A percentile compares a stretch with the other conserved stretches of the same genome.
These are phyloP conservation scores for Ophiocordyceps camponoti-floridani DNA, from an alignment of 2,329 filamentous ascomycete genomes.

Conservation along the genomic window DNA sequence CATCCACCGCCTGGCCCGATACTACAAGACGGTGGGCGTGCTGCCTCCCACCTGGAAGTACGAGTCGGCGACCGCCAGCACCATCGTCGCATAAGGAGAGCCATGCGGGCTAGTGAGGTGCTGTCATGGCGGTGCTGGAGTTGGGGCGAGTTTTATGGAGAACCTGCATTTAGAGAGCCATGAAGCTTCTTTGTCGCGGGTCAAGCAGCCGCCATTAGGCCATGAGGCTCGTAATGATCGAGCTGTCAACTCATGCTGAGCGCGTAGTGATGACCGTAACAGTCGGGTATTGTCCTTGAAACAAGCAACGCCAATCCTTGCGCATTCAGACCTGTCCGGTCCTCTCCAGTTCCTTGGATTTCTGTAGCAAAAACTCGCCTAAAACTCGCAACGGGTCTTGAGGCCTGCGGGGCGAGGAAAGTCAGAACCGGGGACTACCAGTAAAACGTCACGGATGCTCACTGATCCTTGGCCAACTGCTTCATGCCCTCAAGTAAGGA, in stretches of 20 bases:
- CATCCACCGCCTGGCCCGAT: conserved; percentile 97
- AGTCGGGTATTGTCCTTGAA: conserved; percentile 4
- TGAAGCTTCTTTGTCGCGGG: conserved; percentile 19
- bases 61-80: conserved; percentile 92
- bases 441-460: conserved; percentile 13
- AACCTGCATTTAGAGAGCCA: conserved; percentile 25
- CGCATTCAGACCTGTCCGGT: conserved; percentile 5
- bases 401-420: conserved; percentile 25
- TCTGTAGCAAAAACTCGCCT: conserved; percentile 53
- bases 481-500: conserved; percentile 61
- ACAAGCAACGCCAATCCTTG: not conserved
- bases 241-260: conserved; percentile 10
- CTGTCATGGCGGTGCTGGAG: conserved; percentile 18
- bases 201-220: conserved; percentile 13
- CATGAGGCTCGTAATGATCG: conserved; percentile 16
- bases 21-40: conserved; percentile 93
- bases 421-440: not conserved
- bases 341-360: conserved; percentile 45
- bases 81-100: conserved; percentile 63
- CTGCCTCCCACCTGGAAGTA: conserved; percentile 94
- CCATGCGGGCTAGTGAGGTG: conserved; percentile 4
- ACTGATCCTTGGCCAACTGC: conserved; percentile 52
- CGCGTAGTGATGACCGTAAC: conserved; percentile 4
- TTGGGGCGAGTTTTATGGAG: conserved; percentile 22
- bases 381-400: conserved; percentile 49